Evolutionary conservation across 1,284 basidiomycete genomes (phyloP).

Genomic region (Heliocybe sulcata): DNA sequence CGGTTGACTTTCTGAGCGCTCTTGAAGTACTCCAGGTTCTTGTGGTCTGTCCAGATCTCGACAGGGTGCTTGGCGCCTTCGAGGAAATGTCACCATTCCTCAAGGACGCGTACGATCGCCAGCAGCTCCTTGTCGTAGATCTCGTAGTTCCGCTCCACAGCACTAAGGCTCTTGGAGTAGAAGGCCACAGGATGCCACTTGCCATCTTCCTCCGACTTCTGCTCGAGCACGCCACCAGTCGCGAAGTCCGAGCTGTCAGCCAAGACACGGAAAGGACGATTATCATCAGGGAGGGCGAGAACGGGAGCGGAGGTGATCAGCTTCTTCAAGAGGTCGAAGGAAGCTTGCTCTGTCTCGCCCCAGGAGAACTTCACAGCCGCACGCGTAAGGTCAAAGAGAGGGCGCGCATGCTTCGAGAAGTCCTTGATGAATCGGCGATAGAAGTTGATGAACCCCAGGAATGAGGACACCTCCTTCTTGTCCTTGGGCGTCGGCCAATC

Average conservation of each 20-base stretch:
- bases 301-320: slow-evolving; percentile 16
- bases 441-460: slow-evolving; percentile 36
- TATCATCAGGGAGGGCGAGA: slow-evolving; percentile 9
- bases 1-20: slow-evolving; percentile 26
- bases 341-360: slow-evolving; percentile 9
- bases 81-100: slow-evolving; percentile 31
- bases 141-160: slow-evolving; percentile 24
- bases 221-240: slow-evolving; percentile 13
- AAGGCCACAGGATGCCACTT: slow-evolving; percentile 19
- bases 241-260: slow-evolving; percentile 12
- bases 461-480: slow-evolving; percentile 21
- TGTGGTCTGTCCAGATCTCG: slow-evolving; percentile 31
- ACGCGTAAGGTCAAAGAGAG: slow-evolving; percentile 20
- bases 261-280: slow-evolving; percentile 13
- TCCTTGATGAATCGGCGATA: slow-evolving; percentile 33
- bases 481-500: slow-evolving; percentile 25
- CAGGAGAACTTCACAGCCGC: slow-evolving; percentile 17
- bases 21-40: slow-evolving; percentile 33
- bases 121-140: slow-evolving; percentile 29
- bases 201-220: slow-evolving; percentile 4
- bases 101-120: slow-evolving; percentile 28
- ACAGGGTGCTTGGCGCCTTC: slow-evolving; percentile 19
- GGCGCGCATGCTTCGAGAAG: slow-evolving; percentile 24
- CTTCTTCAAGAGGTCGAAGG: slow-evolving; percentile 22
- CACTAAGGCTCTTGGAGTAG: slow-evolving; percentile 16